Evolutionary conservation across 2,329 filamentous ascomycete species (phyloP), one percentile per base, ranked within the genome.

Genomic region (Fusarium longipes): DNA sequence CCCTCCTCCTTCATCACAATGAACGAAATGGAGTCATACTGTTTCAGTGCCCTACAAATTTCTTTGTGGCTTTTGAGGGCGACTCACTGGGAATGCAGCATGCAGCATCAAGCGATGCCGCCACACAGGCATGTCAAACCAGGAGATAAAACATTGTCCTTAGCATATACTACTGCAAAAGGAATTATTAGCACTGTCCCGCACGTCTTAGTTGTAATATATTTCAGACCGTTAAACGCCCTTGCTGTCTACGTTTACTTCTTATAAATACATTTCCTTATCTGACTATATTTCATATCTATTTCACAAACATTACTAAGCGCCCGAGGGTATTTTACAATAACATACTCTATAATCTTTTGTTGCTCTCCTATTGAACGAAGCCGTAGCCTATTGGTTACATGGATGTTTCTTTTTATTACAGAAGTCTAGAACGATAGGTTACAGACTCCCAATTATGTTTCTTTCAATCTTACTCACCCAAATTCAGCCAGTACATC

Each of bases 401-500:
- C n/a, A n/a, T n/a, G n/a, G n/a, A n/a, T n/a, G n/a, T n/a, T n/a
- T n/a, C n/a, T n/a, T n/a, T n/a, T n/a, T n/a, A n/a, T n/a, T n/a
- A n/a, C n/a, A n/a, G n/a, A n/a, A n/a, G n/a, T n/a, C n/a, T n/a
- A n/a, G n/a, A n/a, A n/a, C n/a, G n/a, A n/a, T n/a, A n/a, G n/a
- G n/a, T n/a, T n/a, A n/a, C n/a, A n/a, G n/a, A n/a, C n/a, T n/a
- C n/a, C n/a, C n/a, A n/a, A n/a, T n/a, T n/a, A n/a, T n/a, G n/a
- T n/a, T n/a, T 8, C 35, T 6, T 6, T n/a, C 11, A 6, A 9
- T 10, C 17, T 35, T 5, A 17, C 18, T 20, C 18, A 14, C 6
- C 8, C 25, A 33, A 49, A n/a, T n/a, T 82, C 75, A 91, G 10
- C 86, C 84, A 2, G 90, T 91, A 72, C 89, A 93, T 65, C 91